Conservation (phyloP, 1,139 yeast genomes). For the Saccharomyces hybrid region DNA sequence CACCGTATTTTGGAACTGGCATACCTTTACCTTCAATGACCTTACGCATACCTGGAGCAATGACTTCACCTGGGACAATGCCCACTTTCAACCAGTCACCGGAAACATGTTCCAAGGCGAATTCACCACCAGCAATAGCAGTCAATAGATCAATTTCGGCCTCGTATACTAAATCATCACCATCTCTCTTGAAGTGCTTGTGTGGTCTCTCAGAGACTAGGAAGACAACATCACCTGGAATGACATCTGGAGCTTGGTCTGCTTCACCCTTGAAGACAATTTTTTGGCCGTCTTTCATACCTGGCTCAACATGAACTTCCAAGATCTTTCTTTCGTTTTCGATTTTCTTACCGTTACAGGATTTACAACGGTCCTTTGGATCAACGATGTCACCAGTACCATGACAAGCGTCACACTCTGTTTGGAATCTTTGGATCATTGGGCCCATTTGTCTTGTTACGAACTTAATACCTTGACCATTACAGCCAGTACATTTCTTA, state of each 20-base stretch:
- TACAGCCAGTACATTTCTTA: constrained; percentile 78
- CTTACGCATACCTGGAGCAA: constrained; percentile 74
- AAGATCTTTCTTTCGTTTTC: constrained; percentile 82
- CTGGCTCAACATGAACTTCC: constrained; percentile 93
- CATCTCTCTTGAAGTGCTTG: constrained; percentile 43
- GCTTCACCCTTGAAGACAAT: constrained; percentile 93
- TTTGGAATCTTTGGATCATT: constrained; percentile 96
- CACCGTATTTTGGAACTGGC: constrained; percentile 77
- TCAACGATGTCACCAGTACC: constrained; percentile 90
- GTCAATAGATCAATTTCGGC: constrained; percentile 87
- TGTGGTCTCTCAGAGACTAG: constrained; percentile 70
- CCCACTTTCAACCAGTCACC: constrained; percentile 82
- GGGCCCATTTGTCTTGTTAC: constrained; percentile 99
- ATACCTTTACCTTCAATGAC: constrained; percentile 92
- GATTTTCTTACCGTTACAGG: constrained; percentile 86
- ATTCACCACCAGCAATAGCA: constrained; percentile 92
- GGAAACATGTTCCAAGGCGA: constrained; percentile 77
- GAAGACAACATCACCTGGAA: constrained; percentile 95
- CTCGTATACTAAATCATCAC: constrained; percentile 74
- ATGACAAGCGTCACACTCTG: constrained; percentile 84
- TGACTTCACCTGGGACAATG: constrained; percentile 87
- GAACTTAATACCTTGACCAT: constrained; percentile 86
- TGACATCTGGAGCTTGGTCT: constrained; percentile 90
- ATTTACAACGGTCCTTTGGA: constrained; percentile 82
- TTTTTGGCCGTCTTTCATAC: constrained; percentile 94